Evolutionary conservation across 2,329 filamentous ascomycete genomes (phyloP).

Genomic region (Ophiostoma australiae): DNA sequence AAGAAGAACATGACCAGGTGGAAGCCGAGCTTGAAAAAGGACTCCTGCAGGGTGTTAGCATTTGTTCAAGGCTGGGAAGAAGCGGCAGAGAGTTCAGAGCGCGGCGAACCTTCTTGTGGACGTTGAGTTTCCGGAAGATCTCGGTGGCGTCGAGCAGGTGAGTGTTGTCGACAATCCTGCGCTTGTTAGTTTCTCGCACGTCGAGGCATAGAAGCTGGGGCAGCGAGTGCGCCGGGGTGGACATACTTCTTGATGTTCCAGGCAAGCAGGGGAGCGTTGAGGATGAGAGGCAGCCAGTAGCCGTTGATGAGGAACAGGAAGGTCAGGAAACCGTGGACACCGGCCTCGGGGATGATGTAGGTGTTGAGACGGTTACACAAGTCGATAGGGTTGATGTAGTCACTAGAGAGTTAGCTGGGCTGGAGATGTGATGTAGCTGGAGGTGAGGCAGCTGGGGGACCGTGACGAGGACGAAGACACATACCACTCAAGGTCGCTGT

Average conservation of each 20-base stretch:
- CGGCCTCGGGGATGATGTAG: constrained; percentile 98
- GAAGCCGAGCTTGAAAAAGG: constrained; percentile 97
- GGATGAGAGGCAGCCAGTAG: constrained; percentile 89
- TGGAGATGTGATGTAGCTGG: too few species aligned
- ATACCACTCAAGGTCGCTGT: constrained; percentile 98
- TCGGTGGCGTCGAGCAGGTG: constrained; percentile 96
- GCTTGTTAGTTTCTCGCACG: neutral
- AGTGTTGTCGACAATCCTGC: constrained; percentile 91
- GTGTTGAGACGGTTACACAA: constrained; percentile 99
- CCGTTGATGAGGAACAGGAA: constrained; percentile 97
- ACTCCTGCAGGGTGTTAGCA: constrained; percentile 60
- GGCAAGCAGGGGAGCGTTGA: constrained; percentile 85
- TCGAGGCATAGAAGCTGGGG: neutral
- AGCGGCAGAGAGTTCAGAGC: too few species aligned
- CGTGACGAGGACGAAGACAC: constrained; percentile 36
- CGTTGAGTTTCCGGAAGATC: constrained; percentile 98
- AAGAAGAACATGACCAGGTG: constrained; percentile 99
- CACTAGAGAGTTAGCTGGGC: constrained; percentile 49
- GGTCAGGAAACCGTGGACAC: constrained; percentile 92
- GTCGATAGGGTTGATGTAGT: constrained; percentile 99
- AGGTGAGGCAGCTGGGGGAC: neutral
- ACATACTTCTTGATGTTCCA: constrained; percentile 98
- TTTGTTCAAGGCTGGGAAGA: too few species aligned
- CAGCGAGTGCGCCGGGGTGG: neutral
- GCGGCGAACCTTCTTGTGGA: constrained; percentile 84